Conservation (phyloP, 2,329 filamentous ascomycete species). For the Paecilomyces niveus region DNA sequence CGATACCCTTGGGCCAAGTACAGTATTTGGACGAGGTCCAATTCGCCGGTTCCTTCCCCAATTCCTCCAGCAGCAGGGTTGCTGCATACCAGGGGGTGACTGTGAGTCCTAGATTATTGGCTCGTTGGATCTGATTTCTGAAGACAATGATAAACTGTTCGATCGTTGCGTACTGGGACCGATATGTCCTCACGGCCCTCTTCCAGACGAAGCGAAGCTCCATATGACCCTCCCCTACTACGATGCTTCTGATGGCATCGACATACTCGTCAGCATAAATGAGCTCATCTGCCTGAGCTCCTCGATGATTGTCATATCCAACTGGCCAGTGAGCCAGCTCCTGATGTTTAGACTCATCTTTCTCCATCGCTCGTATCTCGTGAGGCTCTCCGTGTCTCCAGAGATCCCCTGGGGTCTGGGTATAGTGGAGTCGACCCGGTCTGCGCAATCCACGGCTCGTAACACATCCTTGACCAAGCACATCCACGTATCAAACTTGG, state of each 20-base stretch:
- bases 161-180: neutral
- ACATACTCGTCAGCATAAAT: neutral
- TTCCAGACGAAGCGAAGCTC: neutral
- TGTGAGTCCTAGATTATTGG: neutral
- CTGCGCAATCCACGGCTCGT: neutral
- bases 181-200: neutral
- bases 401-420: neutral
- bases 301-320: neutral
- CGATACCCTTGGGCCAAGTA: neutral
- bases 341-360: neutral
- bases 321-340: neutral
- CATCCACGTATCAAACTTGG: neutral
- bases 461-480: neutral
- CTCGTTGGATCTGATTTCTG: neutral
- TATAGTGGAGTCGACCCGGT: neutral
- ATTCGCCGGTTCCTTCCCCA: neutral
- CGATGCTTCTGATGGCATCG: neutral
- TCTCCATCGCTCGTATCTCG: neutral
- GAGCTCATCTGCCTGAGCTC: neutral
- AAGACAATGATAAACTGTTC: neutral
- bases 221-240: neutral
- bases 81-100: neutral
- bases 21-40: neutral
- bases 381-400: too few species aligned
- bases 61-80: neutral